Evolutionary conservation across 202 grass and related monocot genomes (phyloP).

Genomic region (Zoysia matrella): DNA sequence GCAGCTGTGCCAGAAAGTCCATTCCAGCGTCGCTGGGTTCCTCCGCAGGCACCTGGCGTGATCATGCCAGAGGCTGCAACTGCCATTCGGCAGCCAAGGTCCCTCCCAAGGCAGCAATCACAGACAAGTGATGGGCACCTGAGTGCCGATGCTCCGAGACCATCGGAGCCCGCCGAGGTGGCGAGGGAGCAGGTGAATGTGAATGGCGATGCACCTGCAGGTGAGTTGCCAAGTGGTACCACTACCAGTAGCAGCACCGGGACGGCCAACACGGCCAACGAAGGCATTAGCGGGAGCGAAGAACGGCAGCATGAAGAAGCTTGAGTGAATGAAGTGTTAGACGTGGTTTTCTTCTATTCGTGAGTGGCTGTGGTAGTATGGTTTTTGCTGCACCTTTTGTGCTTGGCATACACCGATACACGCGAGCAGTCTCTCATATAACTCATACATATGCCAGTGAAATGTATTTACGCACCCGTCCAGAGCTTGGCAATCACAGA

Average conservation of each 20-base stretch:
- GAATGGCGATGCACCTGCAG: not conserved
- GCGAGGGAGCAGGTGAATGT: constrained; percentile 1
- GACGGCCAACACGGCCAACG: not conserved
- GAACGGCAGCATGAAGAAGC: constrained; percentile 22
- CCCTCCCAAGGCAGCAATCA: constrained; percentile 45
- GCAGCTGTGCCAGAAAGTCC: constrained; percentile 23
- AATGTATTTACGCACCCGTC: not conserved
- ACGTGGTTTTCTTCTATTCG: not conserved
- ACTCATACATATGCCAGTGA: too few species aligned
- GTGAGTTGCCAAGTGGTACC: not conserved
- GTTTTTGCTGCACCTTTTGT: not conserved
- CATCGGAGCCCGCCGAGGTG: constrained; percentile 1
- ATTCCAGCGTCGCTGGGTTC: constrained; percentile 71
- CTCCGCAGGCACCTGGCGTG: constrained; percentile 60
- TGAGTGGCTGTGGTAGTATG: not conserved
- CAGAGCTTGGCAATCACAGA: not conserved
- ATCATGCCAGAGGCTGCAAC: constrained; percentile 65
- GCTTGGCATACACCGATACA: not conserved
- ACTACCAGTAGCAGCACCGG: not conserved
- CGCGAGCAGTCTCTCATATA: too few species aligned
- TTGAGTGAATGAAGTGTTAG: not conserved
- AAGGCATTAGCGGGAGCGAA: not conserved
- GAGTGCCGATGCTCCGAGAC: not conserved
- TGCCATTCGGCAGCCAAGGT: constrained; percentile 73
- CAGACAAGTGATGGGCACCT: constrained; percentile 28